Conservation (phyloP, 1,284 basidiomycete species). For the Trichosporon ovoides region DNA sequence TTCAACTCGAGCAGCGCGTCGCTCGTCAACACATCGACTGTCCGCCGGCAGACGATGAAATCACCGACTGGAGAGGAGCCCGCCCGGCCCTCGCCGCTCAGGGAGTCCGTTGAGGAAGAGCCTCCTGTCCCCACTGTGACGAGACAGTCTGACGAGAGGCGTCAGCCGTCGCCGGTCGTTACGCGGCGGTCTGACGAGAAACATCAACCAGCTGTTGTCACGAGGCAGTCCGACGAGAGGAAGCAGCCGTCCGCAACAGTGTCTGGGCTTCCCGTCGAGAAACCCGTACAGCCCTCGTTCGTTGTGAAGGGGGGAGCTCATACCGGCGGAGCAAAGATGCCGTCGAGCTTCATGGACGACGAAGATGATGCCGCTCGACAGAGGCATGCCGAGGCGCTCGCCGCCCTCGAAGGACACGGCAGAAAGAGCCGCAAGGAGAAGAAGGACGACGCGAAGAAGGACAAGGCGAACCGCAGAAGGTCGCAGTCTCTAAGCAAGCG, state of each 20-base stretch:
- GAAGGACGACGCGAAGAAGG: not conserved
- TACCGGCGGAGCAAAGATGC: not conserved
- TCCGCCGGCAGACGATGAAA: conserved; percentile 3
- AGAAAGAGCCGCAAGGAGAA: not conserved
- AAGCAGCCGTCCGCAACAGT: not conserved
- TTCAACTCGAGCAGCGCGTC: conserved; percentile 12
- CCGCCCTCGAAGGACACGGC: not conserved
- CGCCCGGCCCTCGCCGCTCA: not conserved
- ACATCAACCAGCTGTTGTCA: not conserved
- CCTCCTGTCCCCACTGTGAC: not conserved
- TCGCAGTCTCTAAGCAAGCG: conserved; percentile 12
- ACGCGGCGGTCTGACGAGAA: not conserved
- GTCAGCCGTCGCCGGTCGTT: not conserved
- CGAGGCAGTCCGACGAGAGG: not conserved
- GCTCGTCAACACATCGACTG: conserved; percentile 2
- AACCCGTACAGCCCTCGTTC: not conserved
- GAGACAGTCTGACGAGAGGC: not conserved
- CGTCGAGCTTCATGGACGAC: not conserved
- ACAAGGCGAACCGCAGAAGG: conserved; percentile 6
- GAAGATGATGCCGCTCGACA: not conserved
- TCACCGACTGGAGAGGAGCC: not conserved
- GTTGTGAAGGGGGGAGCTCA: not conserved
- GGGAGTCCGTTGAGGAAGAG: not conserved
- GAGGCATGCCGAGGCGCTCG: not conserved
- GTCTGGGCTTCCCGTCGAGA: not conserved